Conservation (phyloP, 495 filamentous ascomycete species). For the Neurospora sp. region DNA sequence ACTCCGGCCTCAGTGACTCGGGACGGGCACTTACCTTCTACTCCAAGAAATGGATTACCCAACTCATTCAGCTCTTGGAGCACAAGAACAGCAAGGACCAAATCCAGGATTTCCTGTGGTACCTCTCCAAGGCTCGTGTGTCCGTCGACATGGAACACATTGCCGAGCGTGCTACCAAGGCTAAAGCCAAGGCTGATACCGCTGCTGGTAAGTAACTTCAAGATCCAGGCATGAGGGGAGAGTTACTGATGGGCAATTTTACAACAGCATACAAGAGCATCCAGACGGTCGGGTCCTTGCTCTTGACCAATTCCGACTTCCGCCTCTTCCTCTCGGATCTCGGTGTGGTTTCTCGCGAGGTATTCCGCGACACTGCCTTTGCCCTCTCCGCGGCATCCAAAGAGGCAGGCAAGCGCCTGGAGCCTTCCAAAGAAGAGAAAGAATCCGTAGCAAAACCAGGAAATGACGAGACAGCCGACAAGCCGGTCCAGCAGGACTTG, state of each 20-base stretch:
- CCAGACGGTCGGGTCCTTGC: slow-evolving; percentile 69
- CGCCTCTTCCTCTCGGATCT: slow-evolving; percentile 79
- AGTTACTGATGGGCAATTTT: not conserved
- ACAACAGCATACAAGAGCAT: slow-evolving; percentile 67
- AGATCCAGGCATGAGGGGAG: too few species aligned
- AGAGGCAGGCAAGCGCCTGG: slow-evolving; percentile 58
- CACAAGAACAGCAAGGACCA: slow-evolving; percentile 80
- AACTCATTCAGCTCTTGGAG: slow-evolving; percentile 65
- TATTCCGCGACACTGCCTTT: slow-evolving; percentile 80
- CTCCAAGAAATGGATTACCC: slow-evolving; percentile 56
- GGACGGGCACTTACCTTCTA: slow-evolving; percentile 66
- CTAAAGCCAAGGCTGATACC: slow-evolving; percentile 66
- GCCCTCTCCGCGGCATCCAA: slow-evolving; percentile 62
- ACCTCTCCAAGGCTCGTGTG: slow-evolving; percentile 58
- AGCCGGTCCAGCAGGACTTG: slow-evolving; percentile 50
- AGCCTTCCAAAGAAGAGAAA: slow-evolving; percentile 54
- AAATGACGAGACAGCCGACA: slow-evolving; percentile 36
- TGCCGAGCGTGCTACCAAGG: slow-evolving; percentile 47
- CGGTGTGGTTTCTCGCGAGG: slow-evolving; percentile 65
- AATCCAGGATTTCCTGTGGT: slow-evolving; percentile 89
- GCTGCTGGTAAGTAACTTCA: slow-evolving; percentile 67
- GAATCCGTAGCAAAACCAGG: slow-evolving; percentile 47
- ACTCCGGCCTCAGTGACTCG: slow-evolving; percentile 64
- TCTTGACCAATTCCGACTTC: slow-evolving; percentile 86
- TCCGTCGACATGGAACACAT: slow-evolving; percentile 60